Base-by-base conservation (phyloP, 2,329 filamentous ascomycete species). In the Fusarium sp. region DNA sequence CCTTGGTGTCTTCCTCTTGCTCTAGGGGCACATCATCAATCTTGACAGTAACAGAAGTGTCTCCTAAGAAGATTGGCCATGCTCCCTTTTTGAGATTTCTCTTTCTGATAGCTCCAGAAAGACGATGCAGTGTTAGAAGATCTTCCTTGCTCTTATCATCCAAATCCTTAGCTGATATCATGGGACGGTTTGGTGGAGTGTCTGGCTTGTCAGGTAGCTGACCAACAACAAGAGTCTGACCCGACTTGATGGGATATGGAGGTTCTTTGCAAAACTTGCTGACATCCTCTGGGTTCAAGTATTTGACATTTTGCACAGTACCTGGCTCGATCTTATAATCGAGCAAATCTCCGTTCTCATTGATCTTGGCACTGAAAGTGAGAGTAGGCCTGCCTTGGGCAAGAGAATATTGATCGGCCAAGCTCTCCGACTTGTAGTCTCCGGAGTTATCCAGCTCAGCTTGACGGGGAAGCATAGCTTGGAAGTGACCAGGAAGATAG, bases 361-460 rank as follows among this genome's bases (percentile, higher is more conserved):
- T 84, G 24, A 92, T 81, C 52, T 83, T 84, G 8, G 87, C 85
- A 65, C 88, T 91, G 73, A 91, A 90, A 0, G 89, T 91, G 49
- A 92, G 81, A 48, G 86, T 85, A 3, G 85, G 86, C 29, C 81
- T 79, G 55, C 82, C 79, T 11, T 82, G 75, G 4, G 81, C 84
- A 27, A 92, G 80, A 43, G 90, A 91, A 67, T 89, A 86, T 27
- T 79, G 76, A 29, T 83, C 76, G n/a, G 86, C 81, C 25, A 86
- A 73, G 34, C 80, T 77, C n/a, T 82, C 72, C 9, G 78, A 78
- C 22, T 75, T 75, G 65, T 73, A 75, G 51, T 80, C 77, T 24
- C 76, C 72, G 6, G 75, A 60, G 29, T 76, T 65, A 7, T 76
- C 71, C 25, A 75, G 56, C 6, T 77, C 77, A 3, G 82, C 46